Base-by-base conservation (phyloP, 2,329 filamentous ascomycete species). In the Huntiella bhutanensis region DNA sequence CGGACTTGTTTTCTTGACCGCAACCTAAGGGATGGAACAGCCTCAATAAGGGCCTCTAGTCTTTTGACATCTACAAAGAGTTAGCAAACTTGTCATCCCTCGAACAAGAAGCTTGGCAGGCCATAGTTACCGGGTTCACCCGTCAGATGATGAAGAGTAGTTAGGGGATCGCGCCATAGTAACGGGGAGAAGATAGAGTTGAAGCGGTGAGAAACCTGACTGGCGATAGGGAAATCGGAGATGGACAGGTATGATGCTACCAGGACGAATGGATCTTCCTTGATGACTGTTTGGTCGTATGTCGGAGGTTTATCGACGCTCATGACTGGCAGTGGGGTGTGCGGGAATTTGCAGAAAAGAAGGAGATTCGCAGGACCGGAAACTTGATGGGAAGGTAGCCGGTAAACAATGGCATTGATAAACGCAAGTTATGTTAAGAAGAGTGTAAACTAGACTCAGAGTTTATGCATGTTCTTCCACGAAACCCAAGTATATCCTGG, bases 81-180 rank as follows among this genome's bases (percentile, higher is more conserved):
- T 28, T 28, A 28, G 22, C 3, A 1, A 28, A 8, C 22, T 8
- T 28, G 22, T 6, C 22, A 28, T 28, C 22, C 22, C 22, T 28
- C 22, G 22, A 28, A 28, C 22, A 28, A 28, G 1, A 28, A 28
- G 22, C 22, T 8, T 28, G 22, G 22, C 22, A 28, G 22, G 22
- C 8, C 8, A 28, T 28, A 28, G 22, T 28, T 28, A 28, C 22
- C 22, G 5, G 22, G 22, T 28, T 28, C 22, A 8, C 22, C 22
- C 3, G 22, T 2, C 8, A 41, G 19, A 32, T 16, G 55, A 50
- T 62, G 59, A 17, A 60, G 59, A 1, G 61, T 55, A 13, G 57
- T 53, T 13, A 73, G 54, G 8, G 71, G 62, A 53, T 74, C 65
- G 50, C 60, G 60, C 72, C 71, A 76, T 13, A 75, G 57, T 4